Evolutionary conservation across 1,284 basidiomycete species (phyloP).

Genomic region (Microbotryum intermedium): DNA sequence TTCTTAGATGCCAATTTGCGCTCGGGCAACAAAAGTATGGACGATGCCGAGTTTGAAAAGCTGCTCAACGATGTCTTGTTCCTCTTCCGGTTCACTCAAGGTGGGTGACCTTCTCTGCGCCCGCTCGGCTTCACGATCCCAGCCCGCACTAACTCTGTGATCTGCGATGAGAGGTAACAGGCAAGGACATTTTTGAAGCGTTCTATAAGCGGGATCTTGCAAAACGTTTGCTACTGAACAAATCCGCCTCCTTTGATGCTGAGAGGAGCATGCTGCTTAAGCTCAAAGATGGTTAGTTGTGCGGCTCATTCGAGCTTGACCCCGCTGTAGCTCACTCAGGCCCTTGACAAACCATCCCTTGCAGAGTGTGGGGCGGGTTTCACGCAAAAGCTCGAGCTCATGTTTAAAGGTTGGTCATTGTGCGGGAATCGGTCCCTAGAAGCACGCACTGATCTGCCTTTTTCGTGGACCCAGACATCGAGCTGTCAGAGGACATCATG

Average conservation of each 20-base stretch:
- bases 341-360: background rate
- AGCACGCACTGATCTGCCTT: background rate
- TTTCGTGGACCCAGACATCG: conserved; percentile 5
- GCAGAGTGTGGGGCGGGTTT: conserved; percentile 81
- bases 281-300: conserved; percentile 65
- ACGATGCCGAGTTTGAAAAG: conserved; percentile 60
- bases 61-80: conserved; percentile 67
- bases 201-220: conserved; percentile 88
- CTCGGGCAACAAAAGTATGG: conserved; percentile 64
- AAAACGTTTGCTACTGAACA: conserved; percentile 75
- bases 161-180: background rate
- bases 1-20: conserved; percentile 79
- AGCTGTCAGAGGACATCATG: conserved; percentile 39
- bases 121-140: background rate
- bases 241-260: conserved; percentile 82
- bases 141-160: background rate
- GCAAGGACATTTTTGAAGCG: conserved; percentile 60
- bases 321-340: background rate
- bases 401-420: conserved; percentile 59
- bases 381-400: conserved; percentile 68
- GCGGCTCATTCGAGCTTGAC: background rate
- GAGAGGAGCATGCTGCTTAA: conserved; percentile 82
- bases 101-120: conserved; percentile 22
- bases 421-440: conserved; percentile 47
- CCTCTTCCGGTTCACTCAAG: conserved; percentile 75